These are phyloP conservation scores for Diaporthe vexans DNA, from an alignment of 2,329 filamentous ascomycete species.

Conservation along the genomic window DNA sequence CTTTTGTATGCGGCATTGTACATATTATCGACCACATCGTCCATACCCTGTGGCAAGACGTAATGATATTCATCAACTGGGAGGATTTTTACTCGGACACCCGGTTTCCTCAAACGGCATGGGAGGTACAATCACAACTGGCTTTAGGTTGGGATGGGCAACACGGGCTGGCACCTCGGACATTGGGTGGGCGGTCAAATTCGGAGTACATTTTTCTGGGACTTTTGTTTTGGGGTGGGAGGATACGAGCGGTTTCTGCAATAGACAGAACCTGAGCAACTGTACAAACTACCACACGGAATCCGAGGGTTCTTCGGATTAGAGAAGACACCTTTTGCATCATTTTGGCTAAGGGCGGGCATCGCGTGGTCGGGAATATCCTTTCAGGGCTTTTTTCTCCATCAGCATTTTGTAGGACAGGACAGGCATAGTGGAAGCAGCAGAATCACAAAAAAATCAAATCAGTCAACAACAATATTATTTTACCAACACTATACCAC, in stretches of 20 bases:
- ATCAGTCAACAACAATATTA: not conserved
- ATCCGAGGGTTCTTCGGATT: slow-evolving; percentile 3
- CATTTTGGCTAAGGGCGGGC: not conserved
- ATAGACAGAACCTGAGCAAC: slow-evolving; percentile 27
- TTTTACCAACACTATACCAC: too few species aligned
- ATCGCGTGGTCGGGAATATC: slow-evolving; percentile 17
- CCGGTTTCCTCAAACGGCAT: not conserved
- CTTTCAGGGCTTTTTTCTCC: slow-evolving; percentile 19
- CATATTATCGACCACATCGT: slow-evolving; percentile 33
- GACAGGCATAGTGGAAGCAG: slow-evolving; percentile 20
- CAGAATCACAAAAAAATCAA: not conserved
- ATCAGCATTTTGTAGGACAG: slow-evolving; percentile 21
- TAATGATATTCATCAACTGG: slow-evolving; percentile 28
- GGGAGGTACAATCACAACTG: not conserved
- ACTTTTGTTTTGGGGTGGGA: not conserved
- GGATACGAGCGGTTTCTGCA: slow-evolving; percentile 35
- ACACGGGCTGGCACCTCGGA: slow-evolving; percentile 31
- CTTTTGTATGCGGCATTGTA: slow-evolving; percentile 34
- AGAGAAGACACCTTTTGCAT: slow-evolving; percentile 30
- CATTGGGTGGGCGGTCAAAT: slow-evolving; percentile 25
- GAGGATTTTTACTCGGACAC: not conserved
- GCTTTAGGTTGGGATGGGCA: slow-evolving; percentile 6
- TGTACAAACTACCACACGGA: slow-evolving; percentile 20
- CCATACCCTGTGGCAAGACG: slow-evolving; percentile 19
- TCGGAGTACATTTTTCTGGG: not conserved